phyloP scores from a whole-genome alignment of 257 asterid genomes.

The Thymus mandschuricus region DNA sequence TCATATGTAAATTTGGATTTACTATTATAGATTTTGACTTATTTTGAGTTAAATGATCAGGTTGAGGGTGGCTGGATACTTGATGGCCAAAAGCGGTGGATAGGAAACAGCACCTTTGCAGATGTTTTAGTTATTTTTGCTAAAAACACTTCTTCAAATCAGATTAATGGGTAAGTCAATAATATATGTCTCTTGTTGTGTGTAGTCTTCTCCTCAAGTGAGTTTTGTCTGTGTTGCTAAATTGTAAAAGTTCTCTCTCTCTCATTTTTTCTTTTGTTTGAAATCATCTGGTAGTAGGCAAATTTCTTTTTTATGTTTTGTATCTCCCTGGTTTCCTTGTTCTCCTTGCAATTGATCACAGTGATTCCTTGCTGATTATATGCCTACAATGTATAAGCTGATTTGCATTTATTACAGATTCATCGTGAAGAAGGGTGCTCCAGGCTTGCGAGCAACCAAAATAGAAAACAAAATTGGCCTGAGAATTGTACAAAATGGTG shows the following conservation, averaged over 20 bases:
- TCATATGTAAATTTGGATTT: not conserved
- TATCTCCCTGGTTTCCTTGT: conserved; percentile 16
- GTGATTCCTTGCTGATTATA: conserved; percentile 8
- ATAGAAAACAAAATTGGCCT: conserved; percentile 92
- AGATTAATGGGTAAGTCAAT: conserved; percentile 77
- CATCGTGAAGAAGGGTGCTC: conserved; percentile 76
- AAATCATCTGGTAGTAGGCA: not conserved
- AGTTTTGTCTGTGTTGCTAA: conserved; percentile 5
- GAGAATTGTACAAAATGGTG: conserved; percentile 93
- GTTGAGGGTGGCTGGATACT: conserved; percentile 98
- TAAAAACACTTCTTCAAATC: conserved; percentile 46
- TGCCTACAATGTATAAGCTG: conserved; percentile 20
- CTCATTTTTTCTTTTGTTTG: not conserved
- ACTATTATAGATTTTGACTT: conserved; percentile 7
- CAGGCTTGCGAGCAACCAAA: conserved; percentile 91
- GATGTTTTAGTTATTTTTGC: conserved; percentile 61
- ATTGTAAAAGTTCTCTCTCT: not conserved
- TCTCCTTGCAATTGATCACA: conserved; percentile 1
- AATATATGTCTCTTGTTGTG: not conserved
- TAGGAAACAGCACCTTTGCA: conserved; percentile 97
- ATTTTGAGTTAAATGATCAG: conserved; percentile 47
- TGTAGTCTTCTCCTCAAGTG: not conserved
- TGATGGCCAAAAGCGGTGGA: conserved; percentile 98
- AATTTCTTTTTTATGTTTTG: not conserved
- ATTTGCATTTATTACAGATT: conserved; percentile 56